phyloP scores from a whole-genome alignment of 306 rosid species.

The Fragaria ananassa region DNA sequence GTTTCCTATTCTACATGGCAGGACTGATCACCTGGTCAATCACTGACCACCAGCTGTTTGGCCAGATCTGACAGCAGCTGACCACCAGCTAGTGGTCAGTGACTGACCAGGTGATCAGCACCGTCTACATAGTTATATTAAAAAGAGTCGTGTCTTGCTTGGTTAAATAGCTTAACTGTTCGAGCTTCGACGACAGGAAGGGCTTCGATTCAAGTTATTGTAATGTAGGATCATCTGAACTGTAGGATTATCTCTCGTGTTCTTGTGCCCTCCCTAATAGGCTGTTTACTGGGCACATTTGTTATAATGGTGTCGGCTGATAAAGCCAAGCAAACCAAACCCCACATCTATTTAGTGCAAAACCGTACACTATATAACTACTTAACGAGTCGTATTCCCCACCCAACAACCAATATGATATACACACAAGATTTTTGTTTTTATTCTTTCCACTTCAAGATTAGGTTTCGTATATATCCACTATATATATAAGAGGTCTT shows the following conservation, averaged over 20 bases:
- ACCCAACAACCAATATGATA: slow-evolving; percentile 1
- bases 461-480: not conserved
- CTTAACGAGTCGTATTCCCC: not conserved
- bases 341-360: slow-evolving; percentile 28
- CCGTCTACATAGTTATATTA: not conserved
- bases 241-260: not conserved
- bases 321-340: slow-evolving; percentile 24
- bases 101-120: too few relatives aligned
- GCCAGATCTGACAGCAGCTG: too few relatives aligned
- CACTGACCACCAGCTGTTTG: too few relatives aligned
- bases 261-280: slow-evolving; percentile 7
- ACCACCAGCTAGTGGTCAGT: too few relatives aligned
- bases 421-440: not conserved
- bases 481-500: not conserved
- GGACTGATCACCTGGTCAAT: too few relatives aligned
- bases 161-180: too few relatives aligned
- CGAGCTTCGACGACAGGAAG: not conserved
- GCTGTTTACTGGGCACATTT: slow-evolving; percentile 12
- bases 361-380: slow-evolving; percentile 3
- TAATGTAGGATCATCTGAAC: not conserved
- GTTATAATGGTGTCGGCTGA: slow-evolving; percentile 37
- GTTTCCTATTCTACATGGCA: not conserved
- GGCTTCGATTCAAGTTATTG: not conserved
- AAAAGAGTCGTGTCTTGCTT: too few relatives aligned
- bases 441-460: not conserved